These are phyloP conservation scores for Boletus patriciae DNA, from an alignment of 768 basidiomycete species.

Conservation along the genomic window DNA sequence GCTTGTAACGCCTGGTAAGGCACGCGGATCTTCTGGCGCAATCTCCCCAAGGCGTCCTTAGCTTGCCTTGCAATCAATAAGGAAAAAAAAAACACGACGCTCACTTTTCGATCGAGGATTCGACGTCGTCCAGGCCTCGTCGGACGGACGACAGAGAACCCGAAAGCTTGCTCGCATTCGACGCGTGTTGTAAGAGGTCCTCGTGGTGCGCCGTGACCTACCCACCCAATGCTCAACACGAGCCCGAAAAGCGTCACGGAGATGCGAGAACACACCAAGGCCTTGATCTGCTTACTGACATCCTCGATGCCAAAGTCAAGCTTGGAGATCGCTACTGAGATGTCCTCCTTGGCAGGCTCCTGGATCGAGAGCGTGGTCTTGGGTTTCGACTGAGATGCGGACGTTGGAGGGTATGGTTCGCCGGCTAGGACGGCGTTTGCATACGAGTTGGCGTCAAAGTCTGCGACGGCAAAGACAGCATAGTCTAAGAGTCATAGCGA, in stretches of 20 bases:
- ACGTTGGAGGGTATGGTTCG: slow-evolving; percentile 62
- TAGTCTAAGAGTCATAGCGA: slow-evolving; percentile 53
- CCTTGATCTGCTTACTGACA: slow-evolving; percentile 85
- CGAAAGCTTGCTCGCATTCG: slow-evolving; percentile 67
- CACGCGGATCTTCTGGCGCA: slow-evolving; percentile 80
- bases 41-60: slow-evolving; percentile 41
- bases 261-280: slow-evolving; percentile 52
- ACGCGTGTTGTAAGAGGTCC: slow-evolving; percentile 77
- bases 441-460: slow-evolving; percentile 88
- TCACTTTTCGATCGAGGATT: slow-evolving; percentile 75
- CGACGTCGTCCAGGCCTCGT: slow-evolving; percentile 70
- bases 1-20: slow-evolving; percentile 77
- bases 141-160: slow-evolving; percentile 68
- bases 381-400: slow-evolving; percentile 26
- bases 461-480: slow-evolving; percentile 64
- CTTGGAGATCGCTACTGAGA: slow-evolving; percentile 85
- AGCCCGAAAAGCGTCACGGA: too few species aligned
- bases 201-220: slow-evolving; percentile 86
- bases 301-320: slow-evolving; percentile 88
- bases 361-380: slow-evolving; percentile 33
- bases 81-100: slow-evolving; percentile 14
- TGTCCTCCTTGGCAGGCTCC: slow-evolving; percentile 77
- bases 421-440: slow-evolving; percentile 89
- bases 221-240: background rate
- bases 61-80: background rate